A percentile compares a stretch with the other conserved stretches of the same genome.
Evolutionary conservation across 2,329 filamentous ascomycete genomes (phyloP).

Genomic region (Colletotrichum orchidophilum): DNA sequence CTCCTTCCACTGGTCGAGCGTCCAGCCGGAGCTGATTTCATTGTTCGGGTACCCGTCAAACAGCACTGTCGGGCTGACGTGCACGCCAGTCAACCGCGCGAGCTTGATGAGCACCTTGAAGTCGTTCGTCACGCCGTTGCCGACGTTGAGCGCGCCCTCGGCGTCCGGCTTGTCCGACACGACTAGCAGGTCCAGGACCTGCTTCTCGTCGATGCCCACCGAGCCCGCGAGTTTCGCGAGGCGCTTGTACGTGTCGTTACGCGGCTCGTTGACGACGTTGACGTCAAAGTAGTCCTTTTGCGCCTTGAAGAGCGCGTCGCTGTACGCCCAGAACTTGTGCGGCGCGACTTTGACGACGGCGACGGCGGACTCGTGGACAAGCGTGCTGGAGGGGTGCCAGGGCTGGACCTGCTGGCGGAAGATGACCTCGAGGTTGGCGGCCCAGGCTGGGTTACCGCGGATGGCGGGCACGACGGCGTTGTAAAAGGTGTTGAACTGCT

Average conservation of each 20-base stretch:
- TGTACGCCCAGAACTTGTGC: constrained; percentile 83
- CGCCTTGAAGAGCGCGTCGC: constrained; percentile 68
- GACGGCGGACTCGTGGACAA: constrained; percentile 83
- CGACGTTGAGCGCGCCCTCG: constrained; percentile 77
- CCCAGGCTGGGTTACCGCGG: constrained; percentile 64
- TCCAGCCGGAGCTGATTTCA: constrained; percentile 83
- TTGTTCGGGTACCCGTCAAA: constrained; percentile 87
- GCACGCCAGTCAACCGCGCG: constrained; percentile 80
- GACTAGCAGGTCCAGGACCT: constrained; percentile 74
- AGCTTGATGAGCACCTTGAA: constrained; percentile 86
- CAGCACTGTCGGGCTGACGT: constrained; percentile 90
- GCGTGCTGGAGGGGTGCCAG: constrained; percentile 89
- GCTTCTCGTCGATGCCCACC: constrained; percentile 75
- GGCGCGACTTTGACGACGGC: constrained; percentile 79
- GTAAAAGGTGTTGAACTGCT: constrained; percentile 81
- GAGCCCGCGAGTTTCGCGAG: constrained; percentile 77
- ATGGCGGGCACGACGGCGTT: constrained; percentile 72
- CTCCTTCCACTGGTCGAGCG: constrained; percentile 82
- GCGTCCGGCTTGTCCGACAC: constrained; percentile 73
- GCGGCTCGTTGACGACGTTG: constrained; percentile 81
- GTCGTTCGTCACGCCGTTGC: constrained; percentile 86
- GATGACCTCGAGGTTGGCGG: constrained; percentile 73
- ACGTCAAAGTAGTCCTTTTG: constrained; percentile 88
- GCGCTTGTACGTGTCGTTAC: constrained; percentile 85
- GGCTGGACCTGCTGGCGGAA: constrained; percentile 94